Evolutionary conservation across 1,284 basidiomycete species (phyloP), one percentile per base, ranked within the genome.

Genomic region (Mixia osmundae): DNA sequence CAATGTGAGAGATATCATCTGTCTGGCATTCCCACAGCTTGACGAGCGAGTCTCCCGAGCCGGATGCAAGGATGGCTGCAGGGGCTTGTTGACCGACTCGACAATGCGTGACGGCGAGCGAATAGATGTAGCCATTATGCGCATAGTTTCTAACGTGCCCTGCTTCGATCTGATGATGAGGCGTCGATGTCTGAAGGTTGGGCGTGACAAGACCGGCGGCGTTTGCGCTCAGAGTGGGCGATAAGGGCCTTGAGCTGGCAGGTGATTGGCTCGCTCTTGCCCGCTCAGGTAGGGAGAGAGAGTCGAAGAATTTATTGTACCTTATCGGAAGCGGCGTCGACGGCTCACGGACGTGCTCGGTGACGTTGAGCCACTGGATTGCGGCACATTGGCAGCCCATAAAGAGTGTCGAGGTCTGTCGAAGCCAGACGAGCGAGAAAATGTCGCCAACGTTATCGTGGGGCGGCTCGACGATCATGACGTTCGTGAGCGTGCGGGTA

Each of bases 71-170:
- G 9, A 18, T 24, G 3, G 11, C 24, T 4, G 19, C 10, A 20
- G 10, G 19, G 12, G 31, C 43, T 18, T 9, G 47, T 45, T 42
- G 10, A 82, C 82, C 3, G 78, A 80, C 7, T 66, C 10, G 87
- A 64, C 42, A 44, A 34, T 48, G 58, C 53, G 39, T 59, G 54
- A 74, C 58, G 1, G 68, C 60, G 63, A 94, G 72, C 46, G 76
- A 80, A 53, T 94, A 94, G 11, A 94, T 67, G 53, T 95, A 95
- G 8, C 87, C 87, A 54, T 72, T 83, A 55, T 95, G 87, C 1
- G 85, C 87, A 2, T 77, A 76, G 46, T 77, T 72, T 23, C 82
- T 62, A 14, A 79, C 72, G 46, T 76, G 75, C 36, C 61, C 61
- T 9, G 67, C 60, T 4, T 70, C 66, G 19, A 85, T 69, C 38